Percentiles rank a stretch among this genome's conserved stretches.
Evolutionary conservation across 805 yeast genomes (phyloP).

Genomic region (Yamadazyma insecticola): DNA sequence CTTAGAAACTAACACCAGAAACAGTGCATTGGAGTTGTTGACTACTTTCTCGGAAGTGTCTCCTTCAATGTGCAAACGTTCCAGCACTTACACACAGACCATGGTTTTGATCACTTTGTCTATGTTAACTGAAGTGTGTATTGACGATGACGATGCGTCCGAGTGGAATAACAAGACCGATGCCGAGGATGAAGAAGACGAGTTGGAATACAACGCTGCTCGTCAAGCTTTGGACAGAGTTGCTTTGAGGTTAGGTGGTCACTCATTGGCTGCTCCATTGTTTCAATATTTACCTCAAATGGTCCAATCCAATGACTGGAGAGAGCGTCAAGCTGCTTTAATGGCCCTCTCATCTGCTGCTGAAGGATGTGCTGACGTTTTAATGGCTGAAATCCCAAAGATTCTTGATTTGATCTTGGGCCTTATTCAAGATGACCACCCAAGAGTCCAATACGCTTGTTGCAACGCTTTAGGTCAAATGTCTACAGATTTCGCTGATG

Average conservation of each 20-base stretch:
- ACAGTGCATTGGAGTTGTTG: conserved; percentile 82
- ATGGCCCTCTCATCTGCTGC: conserved; percentile 97
- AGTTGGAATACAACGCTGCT: conserved; percentile 84
- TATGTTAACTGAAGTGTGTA: conserved; percentile 89
- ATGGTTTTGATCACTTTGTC: conserved; percentile 71
- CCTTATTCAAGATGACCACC: conserved; percentile 76
- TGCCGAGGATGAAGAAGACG: conserved; percentile 73
- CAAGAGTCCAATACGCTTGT: conserved; percentile 95
- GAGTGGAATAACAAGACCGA: conserved; percentile 83
- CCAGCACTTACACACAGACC: conserved; percentile 63
- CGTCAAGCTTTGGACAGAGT: conserved; percentile 93
- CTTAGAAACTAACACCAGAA: conserved; percentile 71
- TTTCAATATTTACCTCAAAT: conserved; percentile 84
- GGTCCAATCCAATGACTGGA: conserved; percentile 76
- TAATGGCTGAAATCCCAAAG: conserved; percentile 75
- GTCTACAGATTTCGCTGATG: conserved; percentile 92
- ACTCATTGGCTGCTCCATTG: conserved; percentile 75
- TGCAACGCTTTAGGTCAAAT: conserved; percentile 97
- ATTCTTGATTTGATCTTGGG: conserved; percentile 84
- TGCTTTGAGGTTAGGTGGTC: conserved; percentile 78
- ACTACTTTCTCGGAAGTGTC: conserved; percentile 91
- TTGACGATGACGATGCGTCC: conserved; percentile 82
- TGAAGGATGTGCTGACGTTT: conserved; percentile 91
- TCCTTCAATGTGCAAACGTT: conserved; percentile 89
- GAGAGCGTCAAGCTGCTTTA: conserved; percentile 92